Evolutionary conservation across 2,329 filamentous ascomycete species (phyloP).

Genomic region (Ophiostoma sp.): DNA sequence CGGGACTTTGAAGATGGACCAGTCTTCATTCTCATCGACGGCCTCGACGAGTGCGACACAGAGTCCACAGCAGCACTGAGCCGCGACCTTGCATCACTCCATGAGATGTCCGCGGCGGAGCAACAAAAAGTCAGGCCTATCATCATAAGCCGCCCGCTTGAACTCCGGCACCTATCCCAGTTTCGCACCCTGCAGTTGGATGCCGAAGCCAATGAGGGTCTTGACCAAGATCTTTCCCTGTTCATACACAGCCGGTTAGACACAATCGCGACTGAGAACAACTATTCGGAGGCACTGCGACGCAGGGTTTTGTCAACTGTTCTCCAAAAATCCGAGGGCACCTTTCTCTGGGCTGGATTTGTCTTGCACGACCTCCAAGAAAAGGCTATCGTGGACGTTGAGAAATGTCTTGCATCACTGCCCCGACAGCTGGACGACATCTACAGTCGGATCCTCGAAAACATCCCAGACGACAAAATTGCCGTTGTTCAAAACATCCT

Average conservation of each 20-base stretch:
- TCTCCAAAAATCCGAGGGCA: background rate
- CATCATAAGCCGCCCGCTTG: background rate
- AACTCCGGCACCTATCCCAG: background rate
- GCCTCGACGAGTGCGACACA: background rate
- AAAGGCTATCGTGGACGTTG: background rate
- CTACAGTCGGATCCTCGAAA: background rate
- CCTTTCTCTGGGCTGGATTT: background rate
- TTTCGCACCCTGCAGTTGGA: background rate
- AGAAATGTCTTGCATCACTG: background rate
- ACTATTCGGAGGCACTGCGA: background rate
- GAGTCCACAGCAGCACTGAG: background rate
- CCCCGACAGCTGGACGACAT: background rate
- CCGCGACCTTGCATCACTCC: background rate
- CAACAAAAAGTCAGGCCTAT: background rate
- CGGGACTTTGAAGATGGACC: background rate
- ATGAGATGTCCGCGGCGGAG: background rate
- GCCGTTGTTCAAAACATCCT: background rate
- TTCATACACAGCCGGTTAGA: background rate
- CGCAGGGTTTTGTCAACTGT: background rate
- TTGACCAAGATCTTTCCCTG: background rate
- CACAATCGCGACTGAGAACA: background rate
- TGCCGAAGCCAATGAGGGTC: background rate
- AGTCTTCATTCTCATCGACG: background rate
- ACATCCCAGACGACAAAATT: background rate
- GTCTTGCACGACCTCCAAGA: background rate